Evolutionary conservation across 768 basidiomycete genomes (phyloP).

Genomic region (Tulasnella sp.): DNA sequence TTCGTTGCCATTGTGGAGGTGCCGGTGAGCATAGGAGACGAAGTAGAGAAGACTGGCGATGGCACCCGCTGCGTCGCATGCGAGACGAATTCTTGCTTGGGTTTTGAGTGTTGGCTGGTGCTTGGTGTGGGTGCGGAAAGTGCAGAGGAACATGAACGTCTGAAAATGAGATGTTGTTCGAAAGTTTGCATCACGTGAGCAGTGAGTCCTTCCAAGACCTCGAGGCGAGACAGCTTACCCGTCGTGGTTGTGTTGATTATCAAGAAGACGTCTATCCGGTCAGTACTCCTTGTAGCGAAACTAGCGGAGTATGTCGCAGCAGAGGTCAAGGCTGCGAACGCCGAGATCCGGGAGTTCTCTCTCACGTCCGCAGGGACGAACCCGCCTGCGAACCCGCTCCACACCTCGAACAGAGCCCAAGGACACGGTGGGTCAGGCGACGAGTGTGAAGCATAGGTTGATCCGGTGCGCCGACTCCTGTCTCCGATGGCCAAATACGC

Average conservation of each 20-base stretch:
- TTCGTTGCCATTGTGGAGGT: not conserved
- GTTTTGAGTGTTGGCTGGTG: constrained; percentile 30
- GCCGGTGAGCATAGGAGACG: constrained; percentile 1
- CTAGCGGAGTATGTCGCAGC: constrained; percentile 29
- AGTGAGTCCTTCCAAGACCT: not conserved
- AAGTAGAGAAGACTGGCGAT: constrained; percentile 32
- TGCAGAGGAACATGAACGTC: constrained; percentile 33
- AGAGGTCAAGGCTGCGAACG: constrained; percentile 26
- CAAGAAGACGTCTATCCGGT: constrained; percentile 32
- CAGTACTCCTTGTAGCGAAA: constrained; percentile 30
- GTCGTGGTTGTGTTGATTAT: constrained; percentile 22
- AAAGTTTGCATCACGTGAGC: not conserved
- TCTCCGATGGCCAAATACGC: constrained; percentile 31
- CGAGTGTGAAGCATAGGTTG: constrained; percentile 30
- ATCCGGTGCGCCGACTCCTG: constrained; percentile 11
- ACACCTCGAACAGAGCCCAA: constrained; percentile 31
- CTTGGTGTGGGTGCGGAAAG: constrained; percentile 29
- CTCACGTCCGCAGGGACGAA: constrained; percentile 31
- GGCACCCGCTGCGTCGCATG: no score
- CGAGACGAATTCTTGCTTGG: no score
- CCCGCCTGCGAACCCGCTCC: constrained; percentile 21
- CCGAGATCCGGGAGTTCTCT: constrained; percentile 27
- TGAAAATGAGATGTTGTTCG: constrained; percentile 30
- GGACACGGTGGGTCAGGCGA: constrained; percentile 31
- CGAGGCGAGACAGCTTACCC: not conserved